Evolutionary conservation across 2,329 filamentous ascomycete species (phyloP).

Genomic region (Pseudogymnoascus sp.): DNA sequence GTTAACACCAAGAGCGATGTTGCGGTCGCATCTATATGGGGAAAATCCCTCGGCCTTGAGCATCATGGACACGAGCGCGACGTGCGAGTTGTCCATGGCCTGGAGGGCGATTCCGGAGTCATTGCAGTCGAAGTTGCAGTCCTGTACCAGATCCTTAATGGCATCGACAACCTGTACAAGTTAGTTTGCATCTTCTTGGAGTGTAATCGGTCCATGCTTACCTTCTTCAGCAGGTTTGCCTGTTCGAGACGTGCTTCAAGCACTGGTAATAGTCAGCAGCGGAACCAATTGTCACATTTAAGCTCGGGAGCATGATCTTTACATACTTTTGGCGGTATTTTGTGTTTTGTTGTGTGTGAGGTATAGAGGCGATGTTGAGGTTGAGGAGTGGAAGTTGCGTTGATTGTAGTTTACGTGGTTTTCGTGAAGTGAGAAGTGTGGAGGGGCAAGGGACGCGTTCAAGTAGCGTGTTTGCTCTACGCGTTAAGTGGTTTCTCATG

Average conservation of each 20-base stretch:
- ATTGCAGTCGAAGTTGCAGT: constrained; percentile 99
- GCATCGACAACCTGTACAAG: constrained; percentile 77
- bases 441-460: constrained; percentile 9
- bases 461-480: constrained; percentile 8
- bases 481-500: constrained; percentile 10
- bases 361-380: not conserved
- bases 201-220: constrained; percentile 31
- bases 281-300: not conserved
- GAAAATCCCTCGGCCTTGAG: constrained; percentile 92
- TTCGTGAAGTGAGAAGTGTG: constrained; percentile 7
- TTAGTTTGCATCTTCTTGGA: constrained; percentile 18
- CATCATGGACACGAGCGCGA: constrained; percentile 97
- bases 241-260: constrained; percentile 97
- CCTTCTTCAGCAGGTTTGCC: constrained; percentile 91
- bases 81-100: constrained; percentile 99
- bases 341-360: constrained; percentile 9
- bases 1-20: constrained; percentile 97
- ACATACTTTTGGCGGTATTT: constrained; percentile 3
- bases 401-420: constrained; percentile 7
- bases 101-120: constrained; percentile 96
- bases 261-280: constrained; percentile 38
- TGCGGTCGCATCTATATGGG: constrained; percentile 96
- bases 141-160: constrained; percentile 98
- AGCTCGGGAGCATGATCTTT: not conserved
- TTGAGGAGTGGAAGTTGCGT: not conserved